phyloP scores from a whole-genome alignment of 495 filamentous ascomycete genomes.

The Chaetomium fimeti region DNA sequence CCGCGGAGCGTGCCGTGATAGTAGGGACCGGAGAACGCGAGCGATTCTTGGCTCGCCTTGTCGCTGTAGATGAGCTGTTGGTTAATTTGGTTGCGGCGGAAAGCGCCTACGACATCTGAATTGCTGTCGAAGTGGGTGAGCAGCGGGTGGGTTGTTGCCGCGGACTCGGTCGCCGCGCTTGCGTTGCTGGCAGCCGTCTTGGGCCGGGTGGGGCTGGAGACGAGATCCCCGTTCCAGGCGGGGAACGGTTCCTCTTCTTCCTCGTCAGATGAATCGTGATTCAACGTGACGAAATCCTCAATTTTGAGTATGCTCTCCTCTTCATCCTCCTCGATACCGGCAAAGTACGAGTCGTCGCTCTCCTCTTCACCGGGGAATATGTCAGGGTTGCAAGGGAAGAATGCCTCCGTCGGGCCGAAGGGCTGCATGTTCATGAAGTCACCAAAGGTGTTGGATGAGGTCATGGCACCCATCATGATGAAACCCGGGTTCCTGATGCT shows the following conservation, averaged over 20 bases:
- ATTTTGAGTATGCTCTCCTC: conserved; percentile 64
- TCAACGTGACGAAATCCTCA: conserved; percentile 71
- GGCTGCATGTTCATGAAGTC: conserved; percentile 62
- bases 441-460: conserved; percentile 51
- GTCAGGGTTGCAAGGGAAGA: conserved; percentile 66
- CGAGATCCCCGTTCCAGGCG: conserved; percentile 40
- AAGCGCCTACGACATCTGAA: conserved; percentile 68
- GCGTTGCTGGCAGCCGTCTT: conserved; percentile 53
- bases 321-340: conserved; percentile 54
- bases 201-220: conserved; percentile 54
- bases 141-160: conserved; percentile 41
- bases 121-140: conserved; percentile 65
- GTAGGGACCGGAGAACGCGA: conserved; percentile 54
- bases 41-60: conserved; percentile 52
- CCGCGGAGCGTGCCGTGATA: conserved; percentile 50
- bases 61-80: conserved; percentile 66
- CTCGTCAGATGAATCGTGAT: conserved; percentile 57
- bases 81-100: conserved; percentile 73
- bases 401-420: conserved; percentile 72
- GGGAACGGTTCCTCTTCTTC: conserved; percentile 46
- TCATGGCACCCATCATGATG: conserved; percentile 72
- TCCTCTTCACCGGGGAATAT: conserved; percentile 36
- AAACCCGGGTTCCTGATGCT: conserved; percentile 66
- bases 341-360: conserved; percentile 35
- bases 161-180: conserved; percentile 43